phyloP scores from a whole-genome alignment of 805 yeast genomes.

The Saturnispora galanensis region DNA sequence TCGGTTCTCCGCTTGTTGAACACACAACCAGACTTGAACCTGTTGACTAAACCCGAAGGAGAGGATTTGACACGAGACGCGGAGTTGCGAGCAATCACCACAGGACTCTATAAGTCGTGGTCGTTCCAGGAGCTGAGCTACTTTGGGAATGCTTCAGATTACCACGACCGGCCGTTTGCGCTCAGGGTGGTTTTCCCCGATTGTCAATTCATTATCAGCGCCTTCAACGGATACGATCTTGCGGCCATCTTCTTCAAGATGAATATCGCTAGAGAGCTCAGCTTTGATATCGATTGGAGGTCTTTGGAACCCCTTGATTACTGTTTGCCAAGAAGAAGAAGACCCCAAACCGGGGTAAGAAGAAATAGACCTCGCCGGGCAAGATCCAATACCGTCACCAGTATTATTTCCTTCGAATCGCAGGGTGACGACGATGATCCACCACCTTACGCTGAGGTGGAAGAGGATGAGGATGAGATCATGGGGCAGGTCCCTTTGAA shows the following conservation, averaged over 20 bases:
- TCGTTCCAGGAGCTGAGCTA: constrained; percentile 25
- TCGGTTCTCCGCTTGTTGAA: background rate
- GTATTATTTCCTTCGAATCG: constrained; percentile 3
- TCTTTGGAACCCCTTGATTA: constrained; percentile 19
- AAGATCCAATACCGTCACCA: constrained; percentile 5
- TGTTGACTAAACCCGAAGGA: background rate
- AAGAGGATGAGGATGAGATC: constrained; percentile 8
- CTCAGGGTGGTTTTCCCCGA: constrained; percentile 22
- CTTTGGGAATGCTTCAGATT: constrained; percentile 27
- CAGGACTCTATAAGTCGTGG: constrained; percentile 11
- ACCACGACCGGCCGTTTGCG: constrained; percentile 22
- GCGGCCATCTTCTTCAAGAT: constrained; percentile 24
- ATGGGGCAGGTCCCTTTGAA: background rate
- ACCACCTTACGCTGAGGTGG: constrained; percentile 7
- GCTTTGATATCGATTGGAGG: constrained; percentile 25
- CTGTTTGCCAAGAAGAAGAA: constrained; percentile 23
- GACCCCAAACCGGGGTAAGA: constrained; percentile 5
- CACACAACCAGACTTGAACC: constrained; percentile 11
- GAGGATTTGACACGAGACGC: background rate
- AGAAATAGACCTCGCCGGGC: constrained; percentile 5
- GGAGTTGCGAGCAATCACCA: background rate
- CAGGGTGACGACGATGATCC: background rate
- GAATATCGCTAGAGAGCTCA: constrained; percentile 25
- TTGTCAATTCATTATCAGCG: constrained; percentile 20
- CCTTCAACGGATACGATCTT: constrained; percentile 22